A percentile compares a stretch with the other conserved stretches of the same genome.
phyloP scores from a whole-genome alignment of 2,329 filamentous ascomycete genomes.

The Fonsecaea multimorphosa region DNA sequence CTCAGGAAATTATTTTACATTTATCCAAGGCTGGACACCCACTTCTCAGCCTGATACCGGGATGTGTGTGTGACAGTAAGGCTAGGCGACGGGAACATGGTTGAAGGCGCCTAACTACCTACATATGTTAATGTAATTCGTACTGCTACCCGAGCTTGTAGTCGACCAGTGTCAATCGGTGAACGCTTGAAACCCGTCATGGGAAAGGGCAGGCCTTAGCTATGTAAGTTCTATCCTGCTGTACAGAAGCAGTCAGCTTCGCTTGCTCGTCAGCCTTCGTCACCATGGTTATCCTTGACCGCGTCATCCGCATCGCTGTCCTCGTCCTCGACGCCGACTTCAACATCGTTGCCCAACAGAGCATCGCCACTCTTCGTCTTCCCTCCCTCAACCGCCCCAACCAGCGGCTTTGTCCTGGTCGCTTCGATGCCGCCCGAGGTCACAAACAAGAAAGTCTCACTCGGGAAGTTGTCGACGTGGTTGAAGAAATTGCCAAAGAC shows the following conservation, averaged over 20 bases:
- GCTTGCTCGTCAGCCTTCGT: conserved; percentile 34
- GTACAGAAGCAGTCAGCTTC: not conserved
- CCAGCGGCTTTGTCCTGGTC: conserved; percentile 54
- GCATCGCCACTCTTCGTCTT: conserved; percentile 9
- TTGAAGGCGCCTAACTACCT: no score
- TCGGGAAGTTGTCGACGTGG: conserved; percentile 76
- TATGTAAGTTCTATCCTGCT: not conserved
- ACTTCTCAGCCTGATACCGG: no score
- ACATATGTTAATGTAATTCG: no score
- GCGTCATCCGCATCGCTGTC: conserved; percentile 36
- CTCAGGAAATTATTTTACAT: no score
- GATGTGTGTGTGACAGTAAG: no score
- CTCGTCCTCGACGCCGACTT: conserved; percentile 31
- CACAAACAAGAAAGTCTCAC: conserved; percentile 75
- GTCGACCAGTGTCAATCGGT: no score
- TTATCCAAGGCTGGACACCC: no score
- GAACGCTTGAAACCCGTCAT: no score
- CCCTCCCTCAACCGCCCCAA: conserved; percentile 17
- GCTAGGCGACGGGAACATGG: no score
- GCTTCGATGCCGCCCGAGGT: conserved; percentile 71
- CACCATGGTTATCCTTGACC: conserved; percentile 36
- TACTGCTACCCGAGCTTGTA: no score
- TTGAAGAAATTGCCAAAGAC: conserved; percentile 83
- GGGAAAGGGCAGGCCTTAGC: no score
- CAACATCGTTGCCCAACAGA: conserved; percentile 17